These are phyloP conservation scores for Pyrenochaeta sp. DNA, from an alignment of 2,329 filamentous ascomycete genomes.

Conservation along the genomic window DNA sequence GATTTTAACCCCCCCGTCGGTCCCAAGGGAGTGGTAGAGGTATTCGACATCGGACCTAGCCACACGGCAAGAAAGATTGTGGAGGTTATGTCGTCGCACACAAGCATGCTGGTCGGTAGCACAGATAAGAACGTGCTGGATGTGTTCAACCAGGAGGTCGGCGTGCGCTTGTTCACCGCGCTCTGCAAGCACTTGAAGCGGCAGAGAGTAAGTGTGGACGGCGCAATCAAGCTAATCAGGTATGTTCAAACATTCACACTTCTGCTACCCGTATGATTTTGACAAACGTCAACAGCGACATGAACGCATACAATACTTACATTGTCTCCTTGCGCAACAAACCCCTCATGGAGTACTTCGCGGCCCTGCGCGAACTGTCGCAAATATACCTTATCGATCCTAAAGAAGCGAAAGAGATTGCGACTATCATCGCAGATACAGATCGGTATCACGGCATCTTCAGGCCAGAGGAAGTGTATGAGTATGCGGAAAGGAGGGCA, in stretches of 20 bases:
- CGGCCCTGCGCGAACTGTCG: conserved; percentile 86
- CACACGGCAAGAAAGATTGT: conserved; percentile 81
- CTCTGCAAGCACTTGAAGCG: conserved; percentile 98
- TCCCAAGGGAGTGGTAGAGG: conserved; percentile 40
- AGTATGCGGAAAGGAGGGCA: conserved; percentile 91
- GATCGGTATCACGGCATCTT: conserved; percentile 93
- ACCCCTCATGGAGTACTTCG: conserved; percentile 88
- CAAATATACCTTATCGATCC: conserved; percentile 95
- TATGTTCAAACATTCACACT: conserved; percentile 37
- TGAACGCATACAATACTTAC: conserved; percentile 91
- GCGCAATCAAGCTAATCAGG: conserved; percentile 88
- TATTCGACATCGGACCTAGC: conserved; percentile 75
- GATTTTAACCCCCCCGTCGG: conserved; percentile 82
- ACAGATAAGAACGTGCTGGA: conserved; percentile 98
- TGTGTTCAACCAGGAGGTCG: conserved; percentile 98
- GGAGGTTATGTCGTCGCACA: conserved; percentile 86
- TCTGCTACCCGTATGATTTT: background rate
- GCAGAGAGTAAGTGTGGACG: conserved; percentile 88
- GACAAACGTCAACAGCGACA: conserved; percentile 68
- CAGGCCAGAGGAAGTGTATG: conserved; percentile 94
- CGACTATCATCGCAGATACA: conserved; percentile 89
- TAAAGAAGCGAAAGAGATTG: conserved; percentile 90
- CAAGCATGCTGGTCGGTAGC: conserved; percentile 89
- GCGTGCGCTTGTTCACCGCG: conserved; percentile 86
- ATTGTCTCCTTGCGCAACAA: conserved; percentile 82